Percentiles rank a stretch among this genome's conserved stretches.
phyloP scores from a whole-genome alignment of 495 filamentous ascomycete genomes.

The Bathelium albidoporum region DNA sequence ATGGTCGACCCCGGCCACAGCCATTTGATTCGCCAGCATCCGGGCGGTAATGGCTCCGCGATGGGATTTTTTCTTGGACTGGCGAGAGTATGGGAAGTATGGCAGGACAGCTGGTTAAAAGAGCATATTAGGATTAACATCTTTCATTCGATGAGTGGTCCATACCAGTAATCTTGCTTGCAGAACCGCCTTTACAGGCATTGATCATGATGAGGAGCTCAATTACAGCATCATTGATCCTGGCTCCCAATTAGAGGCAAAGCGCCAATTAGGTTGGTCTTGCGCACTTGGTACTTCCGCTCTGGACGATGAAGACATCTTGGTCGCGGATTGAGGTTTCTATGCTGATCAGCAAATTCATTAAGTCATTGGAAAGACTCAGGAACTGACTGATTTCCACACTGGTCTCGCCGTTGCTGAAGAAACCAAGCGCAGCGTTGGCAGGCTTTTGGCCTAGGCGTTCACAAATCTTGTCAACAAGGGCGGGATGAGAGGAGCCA shows the following conservation, averaged over 20 bases:
- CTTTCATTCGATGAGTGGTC: neutral
- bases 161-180: constrained; percentile 93
- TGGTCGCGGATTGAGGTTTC: constrained; percentile 85
- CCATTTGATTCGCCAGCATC: constrained; percentile 90
- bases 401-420: constrained; percentile 88
- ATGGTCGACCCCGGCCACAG: constrained; percentile 90
- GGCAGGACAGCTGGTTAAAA: constrained; percentile 72
- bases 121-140: constrained; percentile 12
- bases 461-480: constrained; percentile 63
- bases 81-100: constrained; percentile 97
- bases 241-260: constrained; percentile 13
- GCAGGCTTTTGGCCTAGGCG: constrained; percentile 55
- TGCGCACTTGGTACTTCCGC: constrained; percentile 69
- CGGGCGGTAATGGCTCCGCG: constrained; percentile 91
- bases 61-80: constrained; percentile 98
- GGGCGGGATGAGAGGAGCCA: constrained; percentile 56
- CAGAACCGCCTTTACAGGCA: constrained; percentile 93
- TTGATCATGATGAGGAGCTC: constrained; percentile 98
- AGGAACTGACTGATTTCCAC: constrained; percentile 63
- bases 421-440: constrained; percentile 57
- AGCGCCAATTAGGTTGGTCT: constrained; percentile 1
- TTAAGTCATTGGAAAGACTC: neutral
- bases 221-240: constrained; percentile 97
- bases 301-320: constrained; percentile 98
- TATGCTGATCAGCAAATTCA: constrained; percentile 11